These are phyloP conservation scores for Fraxinus paxiana DNA, from an alignment of 305 asterid genomes.

Conservation along the genomic window DNA sequence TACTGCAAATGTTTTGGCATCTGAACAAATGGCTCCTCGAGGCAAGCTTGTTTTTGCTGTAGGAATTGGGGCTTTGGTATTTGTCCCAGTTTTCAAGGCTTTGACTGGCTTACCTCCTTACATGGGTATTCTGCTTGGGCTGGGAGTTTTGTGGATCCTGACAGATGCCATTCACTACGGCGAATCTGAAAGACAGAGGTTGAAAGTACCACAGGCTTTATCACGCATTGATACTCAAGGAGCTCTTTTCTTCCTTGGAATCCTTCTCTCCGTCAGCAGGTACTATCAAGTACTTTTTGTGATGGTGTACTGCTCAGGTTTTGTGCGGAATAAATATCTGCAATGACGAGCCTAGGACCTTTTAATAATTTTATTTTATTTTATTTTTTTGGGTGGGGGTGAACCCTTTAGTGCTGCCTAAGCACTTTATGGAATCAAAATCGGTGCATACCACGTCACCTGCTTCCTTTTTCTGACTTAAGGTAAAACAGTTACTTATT, in stretches of 20 bases:
- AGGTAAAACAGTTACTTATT: not conserved
- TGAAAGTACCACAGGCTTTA: constrained; percentile 95
- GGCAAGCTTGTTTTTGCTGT: constrained; percentile 90
- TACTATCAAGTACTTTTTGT: constrained; percentile 19
- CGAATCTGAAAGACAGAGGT: constrained; percentile 70
- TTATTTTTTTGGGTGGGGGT: not conserved
- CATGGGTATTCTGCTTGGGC: constrained; percentile 91
- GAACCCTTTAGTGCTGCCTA: not conserved
- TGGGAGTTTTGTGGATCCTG: constrained; percentile 91
- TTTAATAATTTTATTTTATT: not conserved
- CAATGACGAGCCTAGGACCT: not conserved
- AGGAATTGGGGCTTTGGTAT: constrained; percentile 85
- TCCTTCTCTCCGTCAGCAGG: constrained; percentile 97
- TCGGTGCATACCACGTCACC: not conserved
- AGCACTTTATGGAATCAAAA: not conserved
- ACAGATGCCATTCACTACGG: constrained; percentile 98
- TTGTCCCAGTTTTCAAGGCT: constrained; percentile 89
- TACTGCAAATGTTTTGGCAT: constrained; percentile 61
- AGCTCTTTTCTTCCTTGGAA: constrained; percentile 94
- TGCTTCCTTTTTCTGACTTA: not conserved
- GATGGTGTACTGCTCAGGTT: constrained; percentile 5
- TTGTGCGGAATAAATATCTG: not conserved
- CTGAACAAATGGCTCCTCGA: constrained; percentile 97
- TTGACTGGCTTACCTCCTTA: constrained; percentile 93
- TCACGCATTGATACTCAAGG: constrained; percentile 98